Percentiles rank a stretch among this genome's conserved stretches.
These are phyloP conservation scores for Candida khao-thaluensis DNA, from an alignment of 805 yeast genomes.

Conservation along the genomic window DNA sequence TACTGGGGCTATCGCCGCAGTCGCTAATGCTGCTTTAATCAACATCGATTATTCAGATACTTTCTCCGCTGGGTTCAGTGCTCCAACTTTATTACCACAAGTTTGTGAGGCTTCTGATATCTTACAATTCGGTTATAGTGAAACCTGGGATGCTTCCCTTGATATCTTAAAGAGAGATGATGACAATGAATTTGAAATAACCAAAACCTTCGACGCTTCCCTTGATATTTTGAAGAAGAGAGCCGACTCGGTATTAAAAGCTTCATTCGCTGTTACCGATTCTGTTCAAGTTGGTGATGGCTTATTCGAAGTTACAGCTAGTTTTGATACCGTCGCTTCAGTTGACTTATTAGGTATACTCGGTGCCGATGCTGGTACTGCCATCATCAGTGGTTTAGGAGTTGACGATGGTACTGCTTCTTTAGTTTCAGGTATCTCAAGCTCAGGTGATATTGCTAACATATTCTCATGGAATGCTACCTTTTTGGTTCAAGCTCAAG, in stretches of 20 bases:
- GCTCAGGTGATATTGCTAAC: slow-evolving; percentile 17
- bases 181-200: slow-evolving; percentile 1
- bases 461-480: slow-evolving; percentile 26
- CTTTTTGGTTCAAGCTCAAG: slow-evolving; percentile 21
- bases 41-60: slow-evolving; percentile 6
- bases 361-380: slow-evolving; percentile 23
- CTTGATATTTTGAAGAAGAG: slow-evolving; percentile 8
- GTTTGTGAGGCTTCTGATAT: neutral
- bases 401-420: slow-evolving; percentile 12
- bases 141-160: slow-evolving; percentile 10
- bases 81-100: slow-evolving; percentile 6
- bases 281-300: slow-evolving; percentile 22
- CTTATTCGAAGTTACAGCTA: slow-evolving; percentile 23
- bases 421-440: slow-evolving; percentile 14
- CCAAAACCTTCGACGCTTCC: neutral
- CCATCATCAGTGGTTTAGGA: slow-evolving; percentile 18
- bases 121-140: slow-evolving; percentile 11
- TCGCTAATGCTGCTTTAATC: slow-evolving; percentile 10
- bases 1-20: slow-evolving; percentile 11
- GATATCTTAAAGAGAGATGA: slow-evolving; percentile 14
- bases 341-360: slow-evolving; percentile 12
- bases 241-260: slow-evolving; percentile 19
- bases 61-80: neutral
- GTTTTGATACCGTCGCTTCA: slow-evolving; percentile 20
- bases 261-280: slow-evolving; percentile 26